Evolutionary conservation across 2,329 filamentous ascomycete genomes (phyloP).

Genomic region (Cladosporium halotolerans): DNA sequence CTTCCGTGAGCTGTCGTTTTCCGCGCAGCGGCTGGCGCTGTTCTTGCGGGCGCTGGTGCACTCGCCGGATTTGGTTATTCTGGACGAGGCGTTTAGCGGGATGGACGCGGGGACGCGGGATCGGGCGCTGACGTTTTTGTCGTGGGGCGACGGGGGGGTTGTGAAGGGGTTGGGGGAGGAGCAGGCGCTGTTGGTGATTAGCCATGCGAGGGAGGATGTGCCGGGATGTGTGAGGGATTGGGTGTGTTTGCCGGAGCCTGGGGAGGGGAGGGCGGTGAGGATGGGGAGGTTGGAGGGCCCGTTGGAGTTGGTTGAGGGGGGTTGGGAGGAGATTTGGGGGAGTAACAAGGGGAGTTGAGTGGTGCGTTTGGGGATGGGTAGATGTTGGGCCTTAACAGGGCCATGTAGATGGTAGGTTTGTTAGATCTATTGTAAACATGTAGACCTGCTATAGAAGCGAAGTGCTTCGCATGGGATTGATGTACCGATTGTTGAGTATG

Average conservation of each 20-base stretch:
- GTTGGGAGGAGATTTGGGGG: conserved; percentile 29
- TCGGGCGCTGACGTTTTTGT: conserved; percentile 78
- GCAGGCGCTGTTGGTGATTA: conserved; percentile 87
- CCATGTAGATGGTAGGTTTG: too few relatives aligned
- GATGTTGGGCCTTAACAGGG: neutral
- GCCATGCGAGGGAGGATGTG: conserved; percentile 84
- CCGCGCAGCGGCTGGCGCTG: conserved; percentile 74
- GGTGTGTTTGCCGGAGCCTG: conserved; percentile 76
- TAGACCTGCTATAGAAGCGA: too few relatives aligned
- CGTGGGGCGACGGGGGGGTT: conserved; percentile 41
- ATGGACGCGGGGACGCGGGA: conserved; percentile 61
- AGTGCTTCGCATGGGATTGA: too few relatives aligned
- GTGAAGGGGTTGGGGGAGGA: conserved; percentile 58
- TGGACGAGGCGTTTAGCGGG: conserved; percentile 47
- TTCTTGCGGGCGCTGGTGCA: conserved; percentile 56
- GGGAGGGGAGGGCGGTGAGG: conserved; percentile 54
- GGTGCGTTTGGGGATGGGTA: neutral
- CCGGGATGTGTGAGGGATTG: conserved; percentile 77
- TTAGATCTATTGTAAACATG: too few relatives aligned
- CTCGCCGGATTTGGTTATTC: conserved; percentile 43
- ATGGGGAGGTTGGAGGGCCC: conserved; percentile 52
- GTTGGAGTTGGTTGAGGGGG: conserved; percentile 25
- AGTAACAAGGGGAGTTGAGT: neutral
- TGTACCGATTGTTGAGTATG: too few relatives aligned
- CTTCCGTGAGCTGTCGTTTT: conserved; percentile 73